These are phyloP conservation scores for Hordeum vulgare DNA, from an alignment of 176 grass and related monocot genomes.

Conservation along the genomic window DNA sequence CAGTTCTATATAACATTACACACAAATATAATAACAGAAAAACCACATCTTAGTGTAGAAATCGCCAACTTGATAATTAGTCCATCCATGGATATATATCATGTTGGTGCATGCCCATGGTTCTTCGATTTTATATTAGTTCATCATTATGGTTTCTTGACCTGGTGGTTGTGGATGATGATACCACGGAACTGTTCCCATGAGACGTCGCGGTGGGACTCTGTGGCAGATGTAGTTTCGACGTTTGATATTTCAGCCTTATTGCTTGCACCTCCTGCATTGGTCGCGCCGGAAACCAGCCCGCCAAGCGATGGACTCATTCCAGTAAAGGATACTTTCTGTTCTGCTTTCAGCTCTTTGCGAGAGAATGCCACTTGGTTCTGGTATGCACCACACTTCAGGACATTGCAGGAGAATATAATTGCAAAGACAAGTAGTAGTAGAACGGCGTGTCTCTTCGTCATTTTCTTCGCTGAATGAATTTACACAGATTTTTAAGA, in stretches of 20 bases:
- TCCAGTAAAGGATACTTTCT: background rate
- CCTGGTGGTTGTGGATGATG: conserved; percentile 8
- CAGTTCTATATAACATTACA: background rate
- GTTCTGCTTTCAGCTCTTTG: conserved; percentile 29
- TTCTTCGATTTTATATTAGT: background rate
- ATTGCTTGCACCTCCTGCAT: background rate
- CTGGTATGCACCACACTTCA: background rate
- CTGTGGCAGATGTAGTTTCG: background rate
- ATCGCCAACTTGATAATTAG: background rate
- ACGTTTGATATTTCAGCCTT: conserved; percentile 2
- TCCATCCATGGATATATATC: background rate
- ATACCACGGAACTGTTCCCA: conserved; percentile 13
- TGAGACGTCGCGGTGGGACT: conserved; percentile 33
- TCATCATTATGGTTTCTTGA: conserved; percentile 19
- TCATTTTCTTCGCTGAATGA: conserved; percentile 5
- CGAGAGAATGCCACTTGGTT: background rate
- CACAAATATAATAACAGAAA: background rate
- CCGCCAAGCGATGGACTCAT: background rate
- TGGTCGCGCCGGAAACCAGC: background rate
- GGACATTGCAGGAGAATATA: conserved; percentile 3
- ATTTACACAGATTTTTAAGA: background rate
- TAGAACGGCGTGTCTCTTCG: background rate
- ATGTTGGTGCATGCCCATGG: background rate
- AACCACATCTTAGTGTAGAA: background rate
- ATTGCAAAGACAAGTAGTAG: background rate